Base-by-base conservation (phyloP, 2,329 filamentous ascomycete species). In the Pseudogymnoascus sp. region DNA sequence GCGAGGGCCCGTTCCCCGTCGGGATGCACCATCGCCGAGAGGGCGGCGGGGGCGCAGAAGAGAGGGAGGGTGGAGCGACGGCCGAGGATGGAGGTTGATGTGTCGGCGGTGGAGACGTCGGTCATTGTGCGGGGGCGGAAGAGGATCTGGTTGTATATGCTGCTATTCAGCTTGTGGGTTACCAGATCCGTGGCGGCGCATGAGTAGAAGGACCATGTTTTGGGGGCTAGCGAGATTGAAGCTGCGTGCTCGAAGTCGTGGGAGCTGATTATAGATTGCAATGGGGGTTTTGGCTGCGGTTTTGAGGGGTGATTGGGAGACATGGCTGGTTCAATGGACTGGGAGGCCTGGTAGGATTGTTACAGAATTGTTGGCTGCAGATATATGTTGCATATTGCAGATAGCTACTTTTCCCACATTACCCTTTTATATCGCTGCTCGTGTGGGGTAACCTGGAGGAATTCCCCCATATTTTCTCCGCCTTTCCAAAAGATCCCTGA, bases 131-230 rank as follows among this genome's bases (percentile, higher is more conserved):
- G 78, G 0, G 85, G 85, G 0, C 86, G 81, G 4, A 89, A 79
- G 72, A 78, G 79, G 66, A 88, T 85, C 26, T 79, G 73, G 42
- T 78, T 75, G 68, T 85, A 86, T 66, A 79, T 76, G 0, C 78
- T 76, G 23, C 76, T 78, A 71, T 89, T 89, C 60, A 80, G 78
- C 21, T 76, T 75, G 59, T 86, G 83, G 39, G 86, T 83, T 69
- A 80, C 80, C 21, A 92, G 80, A 75, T 97, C 86, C 5, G 85
- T 88, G 10, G 86, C 83, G 1, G 86, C 86, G 7, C 84, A 87
- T 18, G 84, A 87, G 70, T 86, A 83, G 69, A 88, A 89, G 0
- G 86, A 86, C 84, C 84, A 88, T n/a, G 86, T 83, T 69, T 89
- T 89, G 21, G 81, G 79, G 7, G 79, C 78, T 59, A 86, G 78